phyloP scores from a whole-genome alignment of 495 filamentous ascomycete genomes.

The Penicillium taxi region DNA sequence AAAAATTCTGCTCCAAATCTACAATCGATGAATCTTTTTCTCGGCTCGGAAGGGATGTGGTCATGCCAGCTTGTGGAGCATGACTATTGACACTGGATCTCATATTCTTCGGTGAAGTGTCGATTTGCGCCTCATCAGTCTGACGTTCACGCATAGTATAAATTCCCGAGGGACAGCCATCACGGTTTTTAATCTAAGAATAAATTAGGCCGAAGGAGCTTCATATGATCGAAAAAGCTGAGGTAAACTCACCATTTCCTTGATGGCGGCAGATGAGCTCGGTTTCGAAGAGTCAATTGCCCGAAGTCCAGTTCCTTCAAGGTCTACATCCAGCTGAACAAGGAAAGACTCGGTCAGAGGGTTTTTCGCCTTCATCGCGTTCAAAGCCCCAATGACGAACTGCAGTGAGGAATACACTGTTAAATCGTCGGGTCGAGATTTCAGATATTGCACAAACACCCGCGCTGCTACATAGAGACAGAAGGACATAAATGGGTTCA shows the following conservation, averaged over 20 bases:
- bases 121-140: conserved; percentile 1
- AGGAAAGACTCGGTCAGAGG: conserved; percentile 93
- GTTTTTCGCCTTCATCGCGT: conserved; percentile 78
- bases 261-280: neutral
- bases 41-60: conserved; percentile 23
- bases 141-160: conserved; percentile 8
- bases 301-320: conserved; percentile 54
- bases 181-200: too few species aligned
- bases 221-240: neutral
- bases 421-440: conserved; percentile 75
- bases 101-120: neutral
- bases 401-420: conserved; percentile 75
- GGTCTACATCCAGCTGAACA: conserved; percentile 85
- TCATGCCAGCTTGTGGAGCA: conserved; percentile 1
- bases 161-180: neutral
- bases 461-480: conserved; percentile 91
- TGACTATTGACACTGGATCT: conserved; percentile 1
- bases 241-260: conserved; percentile 12
- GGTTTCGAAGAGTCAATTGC: conserved; percentile 9
- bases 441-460: conserved; percentile 93
- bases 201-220: too few species aligned
- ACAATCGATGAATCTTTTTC: conserved; percentile 9
- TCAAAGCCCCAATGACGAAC: conserved; percentile 84
- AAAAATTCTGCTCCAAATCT: too few species aligned
- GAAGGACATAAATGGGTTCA: conserved; percentile 95